These are phyloP conservation scores for Fusarium staphyleae DNA, from an alignment of 2,329 filamentous ascomycete species.

Conservation along the genomic window DNA sequence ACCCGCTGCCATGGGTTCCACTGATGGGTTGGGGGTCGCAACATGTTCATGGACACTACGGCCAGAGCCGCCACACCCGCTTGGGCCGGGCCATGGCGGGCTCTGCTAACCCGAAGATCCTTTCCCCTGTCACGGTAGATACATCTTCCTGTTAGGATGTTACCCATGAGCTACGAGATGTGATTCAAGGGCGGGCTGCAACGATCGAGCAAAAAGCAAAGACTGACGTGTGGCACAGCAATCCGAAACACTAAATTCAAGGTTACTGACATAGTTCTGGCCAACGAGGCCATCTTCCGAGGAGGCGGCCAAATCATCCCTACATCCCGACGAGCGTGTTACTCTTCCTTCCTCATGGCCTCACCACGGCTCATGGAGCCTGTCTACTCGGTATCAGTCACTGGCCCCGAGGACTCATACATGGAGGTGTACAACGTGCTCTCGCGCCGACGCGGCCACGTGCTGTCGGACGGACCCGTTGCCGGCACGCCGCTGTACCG, in stretches of 20 bases:
- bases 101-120: constrained; percentile 27
- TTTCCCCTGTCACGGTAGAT: constrained; percentile 32
- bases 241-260: constrained; percentile 99
- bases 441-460: constrained; percentile 86
- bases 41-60: constrained; percentile 7
- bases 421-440: constrained; percentile 91
- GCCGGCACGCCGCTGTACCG: constrained; percentile 94
- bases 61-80: constrained; percentile 33
- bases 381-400: constrained; percentile 91
- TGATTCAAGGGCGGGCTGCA: constrained; percentile 2
- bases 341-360: constrained; percentile 96
- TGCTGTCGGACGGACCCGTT: constrained; percentile 91
- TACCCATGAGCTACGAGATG: constrained; percentile 8
- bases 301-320: constrained; percentile 98
- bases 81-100: constrained; percentile 14
- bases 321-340: constrained; percentile 89
- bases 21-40: constrained; percentile 19
- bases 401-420: constrained; percentile 87
- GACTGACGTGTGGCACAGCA: constrained; percentile 58
- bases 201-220: constrained; percentile 11
- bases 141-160: constrained; percentile 18
- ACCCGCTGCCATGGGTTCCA: constrained; percentile 15
- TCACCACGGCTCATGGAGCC: constrained; percentile 97
- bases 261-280: constrained; percentile 87
- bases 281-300: constrained; percentile 89